These are phyloP conservation scores for Prunus davidiana DNA, from an alignment of 306 rosid genomes.

Conservation along the genomic window DNA sequence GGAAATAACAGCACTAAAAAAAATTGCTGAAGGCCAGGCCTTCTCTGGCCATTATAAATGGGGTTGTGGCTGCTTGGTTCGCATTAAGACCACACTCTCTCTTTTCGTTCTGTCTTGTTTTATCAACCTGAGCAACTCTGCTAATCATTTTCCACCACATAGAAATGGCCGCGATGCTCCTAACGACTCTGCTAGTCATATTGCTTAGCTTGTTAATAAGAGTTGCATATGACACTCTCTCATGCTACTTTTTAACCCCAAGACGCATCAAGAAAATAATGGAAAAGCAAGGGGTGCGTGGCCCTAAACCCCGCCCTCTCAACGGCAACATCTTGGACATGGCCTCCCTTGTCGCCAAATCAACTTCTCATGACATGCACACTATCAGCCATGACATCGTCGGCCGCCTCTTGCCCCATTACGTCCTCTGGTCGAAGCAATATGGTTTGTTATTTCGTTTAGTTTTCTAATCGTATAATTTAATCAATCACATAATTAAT, in stretches of 20 bases:
- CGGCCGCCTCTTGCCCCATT: slow-evolving; percentile 80
- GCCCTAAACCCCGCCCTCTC: slow-evolving; percentile 69
- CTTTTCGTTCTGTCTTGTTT: neutral
- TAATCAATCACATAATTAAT: neutral
- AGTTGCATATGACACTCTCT: slow-evolving; percentile 46
- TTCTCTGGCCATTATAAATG: neutral
- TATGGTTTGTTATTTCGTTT: slow-evolving; percentile 40
- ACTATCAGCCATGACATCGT: slow-evolving; percentile 77
- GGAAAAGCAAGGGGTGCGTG: slow-evolving; percentile 86
- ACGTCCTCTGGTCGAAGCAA: slow-evolving; percentile 66
- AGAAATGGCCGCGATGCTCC: slow-evolving; percentile 39
- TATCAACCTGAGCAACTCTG: neutral
- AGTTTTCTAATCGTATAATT: neutral
- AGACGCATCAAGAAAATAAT: slow-evolving; percentile 64
- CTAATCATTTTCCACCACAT: too few relatives aligned
- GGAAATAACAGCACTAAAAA: too few relatives aligned
- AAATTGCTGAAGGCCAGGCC: neutral
- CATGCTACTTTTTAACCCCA: slow-evolving; percentile 66
- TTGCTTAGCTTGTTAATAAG: slow-evolving; percentile 35
- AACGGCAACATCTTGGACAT: slow-evolving; percentile 76
- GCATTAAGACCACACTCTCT: neutral
- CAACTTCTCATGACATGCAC: slow-evolving; percentile 73
- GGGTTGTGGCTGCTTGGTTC: neutral
- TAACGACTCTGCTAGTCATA: slow-evolving; percentile 31
- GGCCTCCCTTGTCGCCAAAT: slow-evolving; percentile 50